Percentiles rank a stretch among this genome's conserved stretches.
Conservation (phyloP, 2,329 filamentous ascomycete species). For the Aspergillus neotritici region DNA sequence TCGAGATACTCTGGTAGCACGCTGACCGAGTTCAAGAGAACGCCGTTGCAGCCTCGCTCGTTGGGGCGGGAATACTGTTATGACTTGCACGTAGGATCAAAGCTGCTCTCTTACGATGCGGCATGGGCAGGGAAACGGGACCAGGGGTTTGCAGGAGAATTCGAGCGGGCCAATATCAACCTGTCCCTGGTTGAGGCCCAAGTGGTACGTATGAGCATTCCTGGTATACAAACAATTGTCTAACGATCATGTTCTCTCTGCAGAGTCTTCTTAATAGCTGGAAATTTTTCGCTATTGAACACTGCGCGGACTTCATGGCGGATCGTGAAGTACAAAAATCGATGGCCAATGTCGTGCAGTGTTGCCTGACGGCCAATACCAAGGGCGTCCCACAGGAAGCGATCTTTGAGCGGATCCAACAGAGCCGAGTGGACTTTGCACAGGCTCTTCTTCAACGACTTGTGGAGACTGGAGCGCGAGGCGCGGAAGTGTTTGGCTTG, state of each 20-base stretch:
- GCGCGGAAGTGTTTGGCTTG: slow-evolving; percentile 49
- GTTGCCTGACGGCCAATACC: slow-evolving; percentile 74
- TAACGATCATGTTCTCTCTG: slow-evolving; percentile 17
- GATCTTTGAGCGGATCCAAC: slow-evolving; percentile 73
- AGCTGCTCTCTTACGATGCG: slow-evolving; percentile 69
- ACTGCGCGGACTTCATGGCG: slow-evolving; percentile 59
- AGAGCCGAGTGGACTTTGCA: slow-evolving; percentile 71
- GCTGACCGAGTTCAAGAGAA: slow-evolving; percentile 75
- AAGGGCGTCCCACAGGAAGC: slow-evolving; percentile 65
- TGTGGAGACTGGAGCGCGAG: slow-evolving; percentile 51
- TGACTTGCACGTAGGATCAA: slow-evolving; percentile 66
- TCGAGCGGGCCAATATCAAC: slow-evolving; percentile 83
- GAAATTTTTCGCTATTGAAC: slow-evolving; percentile 79
- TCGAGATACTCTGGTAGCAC: slow-evolving; percentile 67
- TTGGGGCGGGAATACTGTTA: slow-evolving; percentile 81
- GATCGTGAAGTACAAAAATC: slow-evolving; percentile 58
- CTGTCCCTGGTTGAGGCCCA: slow-evolving; percentile 89
- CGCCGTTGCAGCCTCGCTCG: slow-evolving; percentile 57
- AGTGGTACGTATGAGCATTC: slow-evolving; percentile 52
- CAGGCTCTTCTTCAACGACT: slow-evolving; percentile 78
- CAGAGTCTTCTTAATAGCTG: slow-evolving; percentile 79
- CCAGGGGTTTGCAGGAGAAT: slow-evolving; percentile 74
- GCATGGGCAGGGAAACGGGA: slow-evolving; percentile 65
- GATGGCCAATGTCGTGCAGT: slow-evolving; percentile 67
- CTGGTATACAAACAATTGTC: slow-evolving; percentile 11